Percentiles rank a stretch among this genome's conserved stretches.
These are phyloP conservation scores for Solanum piurae DNA, from an alignment of 257 asterid species.

Conservation along the genomic window DNA sequence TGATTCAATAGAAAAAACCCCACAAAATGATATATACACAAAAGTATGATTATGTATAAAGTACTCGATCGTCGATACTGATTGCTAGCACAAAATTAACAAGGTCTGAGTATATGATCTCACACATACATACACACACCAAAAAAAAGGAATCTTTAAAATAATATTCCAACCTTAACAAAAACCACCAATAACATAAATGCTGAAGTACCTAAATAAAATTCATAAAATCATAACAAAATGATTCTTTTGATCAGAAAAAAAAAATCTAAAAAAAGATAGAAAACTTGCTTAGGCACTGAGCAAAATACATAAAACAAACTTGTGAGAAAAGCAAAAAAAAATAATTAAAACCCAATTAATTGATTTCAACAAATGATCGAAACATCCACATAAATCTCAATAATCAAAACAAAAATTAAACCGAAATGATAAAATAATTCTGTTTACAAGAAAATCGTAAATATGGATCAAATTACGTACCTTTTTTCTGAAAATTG, in stretches of 20 bases:
- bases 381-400: not conserved
- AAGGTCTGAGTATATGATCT: not conserved
- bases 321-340: not conserved
- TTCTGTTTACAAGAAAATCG: not conserved
- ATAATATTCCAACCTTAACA: not conserved
- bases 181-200: not conserved
- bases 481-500: slow-evolving; percentile 2
- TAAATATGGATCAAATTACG: not conserved
- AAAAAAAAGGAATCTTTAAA: not conserved
- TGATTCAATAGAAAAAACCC: not conserved
- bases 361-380: not conserved
- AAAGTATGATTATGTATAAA: not conserved
- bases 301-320: not conserved
- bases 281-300: not conserved
- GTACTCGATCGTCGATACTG: not conserved
- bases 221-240: not conserved
- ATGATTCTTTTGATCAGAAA: not conserved
- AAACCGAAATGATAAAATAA: not conserved
- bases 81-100: not conserved
- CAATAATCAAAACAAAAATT: not conserved
- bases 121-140: not conserved
- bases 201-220: not conserved
- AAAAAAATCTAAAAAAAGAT: not conserved
- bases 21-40: not conserved
- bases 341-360: not conserved